Conservation (phyloP, 805 yeast genomes). For the Barnettozyma vustinii region DNA sequence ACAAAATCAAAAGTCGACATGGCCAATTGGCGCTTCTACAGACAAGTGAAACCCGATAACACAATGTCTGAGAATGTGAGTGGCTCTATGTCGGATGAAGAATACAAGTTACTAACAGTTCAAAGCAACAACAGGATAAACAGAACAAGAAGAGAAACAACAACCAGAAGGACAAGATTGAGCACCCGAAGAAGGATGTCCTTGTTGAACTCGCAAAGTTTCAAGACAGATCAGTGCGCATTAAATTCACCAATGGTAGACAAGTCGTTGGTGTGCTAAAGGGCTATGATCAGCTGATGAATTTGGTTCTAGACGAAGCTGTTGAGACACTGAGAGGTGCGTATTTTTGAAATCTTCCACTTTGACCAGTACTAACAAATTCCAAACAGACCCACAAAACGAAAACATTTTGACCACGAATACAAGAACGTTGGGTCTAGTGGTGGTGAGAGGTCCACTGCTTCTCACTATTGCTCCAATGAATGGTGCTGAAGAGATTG, state of each 20-base stretch:
- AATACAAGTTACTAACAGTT: neutral
- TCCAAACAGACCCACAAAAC: conserved; percentile 49
- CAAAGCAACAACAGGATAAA: conserved; percentile 5
- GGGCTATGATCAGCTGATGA: conserved; percentile 81
- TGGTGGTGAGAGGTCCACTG: conserved; percentile 83
- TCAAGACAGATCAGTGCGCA: conserved; percentile 65
- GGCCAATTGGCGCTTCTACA: neutral
- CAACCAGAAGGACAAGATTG: conserved; percentile 43
- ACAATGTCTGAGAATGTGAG: neutral
- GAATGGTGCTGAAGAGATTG: conserved; percentile 65
- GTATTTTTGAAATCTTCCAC: conserved; percentile 16
- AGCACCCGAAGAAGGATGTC: conserved; percentile 79
- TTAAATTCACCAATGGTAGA: conserved; percentile 83
- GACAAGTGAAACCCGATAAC: neutral
- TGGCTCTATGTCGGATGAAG: neutral
- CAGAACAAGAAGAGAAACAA: conserved; percentile 7
- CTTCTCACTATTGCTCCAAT: conserved; percentile 66
- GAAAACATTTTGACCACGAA: conserved; percentile 46
- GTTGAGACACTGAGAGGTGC: conserved; percentile 57
- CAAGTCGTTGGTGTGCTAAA: conserved; percentile 70
- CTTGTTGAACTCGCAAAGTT: conserved; percentile 75
- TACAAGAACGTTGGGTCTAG: conserved; percentile 67
- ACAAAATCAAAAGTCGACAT: neutral
- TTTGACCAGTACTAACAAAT: conserved; percentile 8
- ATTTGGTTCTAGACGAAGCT: conserved; percentile 67